phyloP scores from a whole-genome alignment of 192 early-diverging fungal genomes.

The Backusella macrospora region DNA sequence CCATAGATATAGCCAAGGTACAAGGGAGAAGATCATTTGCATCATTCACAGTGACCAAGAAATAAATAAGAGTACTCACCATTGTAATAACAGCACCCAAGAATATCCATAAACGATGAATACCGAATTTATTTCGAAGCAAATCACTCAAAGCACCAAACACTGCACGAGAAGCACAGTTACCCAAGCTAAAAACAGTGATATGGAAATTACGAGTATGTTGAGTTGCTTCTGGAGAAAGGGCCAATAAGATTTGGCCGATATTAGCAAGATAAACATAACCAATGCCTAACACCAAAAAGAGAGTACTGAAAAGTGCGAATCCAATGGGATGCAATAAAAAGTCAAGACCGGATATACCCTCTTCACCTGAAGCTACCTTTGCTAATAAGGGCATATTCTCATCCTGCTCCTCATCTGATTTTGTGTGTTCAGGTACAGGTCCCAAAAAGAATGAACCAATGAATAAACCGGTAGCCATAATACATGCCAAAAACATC shows the following conservation, averaged over 20 bases:
- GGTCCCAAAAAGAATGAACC: constrained; percentile 31
- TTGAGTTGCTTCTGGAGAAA: constrained; percentile 19
- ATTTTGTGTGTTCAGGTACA: constrained; percentile 14
- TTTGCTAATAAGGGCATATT: background rate
- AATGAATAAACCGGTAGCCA: constrained; percentile 25
- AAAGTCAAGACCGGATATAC: constrained; percentile 25
- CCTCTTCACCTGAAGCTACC: background rate
- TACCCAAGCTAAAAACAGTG: constrained; percentile 31
- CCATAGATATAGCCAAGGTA: constrained; percentile 27
- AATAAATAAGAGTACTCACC: constrained; percentile 13
- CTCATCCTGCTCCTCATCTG: background rate
- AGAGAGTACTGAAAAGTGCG: constrained; percentile 28
- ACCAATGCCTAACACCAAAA: constrained; percentile 30
- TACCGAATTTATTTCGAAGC: constrained; percentile 23
- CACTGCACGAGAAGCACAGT: constrained; percentile 34
- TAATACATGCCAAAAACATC: constrained; percentile 25
- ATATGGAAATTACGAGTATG: constrained; percentile 31
- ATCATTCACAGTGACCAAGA: constrained; percentile 17
- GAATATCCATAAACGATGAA: constrained; percentile 42
- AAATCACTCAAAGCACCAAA: constrained; percentile 36
- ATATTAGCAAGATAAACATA: constrained; percentile 37
- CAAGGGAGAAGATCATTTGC: constrained; percentile 24
- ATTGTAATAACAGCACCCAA: constrained; percentile 21
- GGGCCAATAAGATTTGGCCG: constrained; percentile 23
- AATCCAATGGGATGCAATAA: constrained; percentile 30